Percentiles rank a stretch among this genome's conserved stretches.
phyloP scores from a whole-genome alignment of 2,329 filamentous ascomycete genomes.

The Xylariaceae sp. region DNA sequence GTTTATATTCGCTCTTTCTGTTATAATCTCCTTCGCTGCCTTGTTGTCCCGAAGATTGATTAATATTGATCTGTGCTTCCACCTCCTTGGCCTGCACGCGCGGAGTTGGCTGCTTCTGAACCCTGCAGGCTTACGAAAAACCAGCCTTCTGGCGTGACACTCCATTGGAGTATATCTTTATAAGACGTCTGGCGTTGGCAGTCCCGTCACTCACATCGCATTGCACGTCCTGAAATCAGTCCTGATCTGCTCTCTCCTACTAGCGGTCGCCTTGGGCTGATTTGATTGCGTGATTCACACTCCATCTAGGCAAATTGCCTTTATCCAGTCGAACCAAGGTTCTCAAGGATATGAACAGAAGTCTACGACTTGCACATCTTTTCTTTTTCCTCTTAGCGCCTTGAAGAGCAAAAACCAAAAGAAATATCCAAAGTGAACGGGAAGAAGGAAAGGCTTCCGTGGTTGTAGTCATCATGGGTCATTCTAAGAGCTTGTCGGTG shows the following conservation, averaged over 20 bases:
- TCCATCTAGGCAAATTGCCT: slow-evolving; percentile 13
- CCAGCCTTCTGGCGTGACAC: background rate
- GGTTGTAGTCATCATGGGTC: slow-evolving; percentile 27
- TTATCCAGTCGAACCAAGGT: too few species aligned
- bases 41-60: slow-evolving; percentile 23
- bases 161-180: slow-evolving; percentile 6
- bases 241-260: slow-evolving; percentile 2
- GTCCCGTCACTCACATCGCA: slow-evolving; percentile 11
- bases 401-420: slow-evolving; percentile 15
- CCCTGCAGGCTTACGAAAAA: slow-evolving; percentile 18
- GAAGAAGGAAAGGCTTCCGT: background rate
- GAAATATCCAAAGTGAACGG: background rate
- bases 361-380: slow-evolving; percentile 13
- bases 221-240: too few species aligned
- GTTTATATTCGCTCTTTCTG: slow-evolving; percentile 18
- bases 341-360: slow-evolving; percentile 27
- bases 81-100: slow-evolving; percentile 12
- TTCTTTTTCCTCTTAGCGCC: slow-evolving; percentile 20
- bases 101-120: slow-evolving; percentile 14
- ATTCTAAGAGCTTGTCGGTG: slow-evolving; percentile 31
- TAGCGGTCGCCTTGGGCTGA: slow-evolving; percentile 7
- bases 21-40: slow-evolving; percentile 16
- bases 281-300: slow-evolving; percentile 22
- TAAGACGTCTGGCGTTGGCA: slow-evolving; percentile 6
- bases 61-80: slow-evolving; percentile 21